Base-by-base conservation (phyloP, 805 yeast genomes). In the Saccharomycopsis oosterbeekiorum region DNA sequence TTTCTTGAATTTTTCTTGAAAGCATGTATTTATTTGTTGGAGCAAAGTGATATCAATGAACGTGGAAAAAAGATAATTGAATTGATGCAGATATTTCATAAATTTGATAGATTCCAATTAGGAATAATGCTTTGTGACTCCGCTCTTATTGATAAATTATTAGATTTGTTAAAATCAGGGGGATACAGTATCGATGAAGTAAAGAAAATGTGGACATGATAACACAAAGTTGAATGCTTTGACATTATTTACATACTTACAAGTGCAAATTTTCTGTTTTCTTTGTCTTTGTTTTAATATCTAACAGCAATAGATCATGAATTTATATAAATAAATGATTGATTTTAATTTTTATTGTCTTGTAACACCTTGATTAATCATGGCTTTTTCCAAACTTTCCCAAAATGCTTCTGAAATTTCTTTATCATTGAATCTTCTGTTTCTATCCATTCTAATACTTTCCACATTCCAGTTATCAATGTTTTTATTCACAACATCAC, bases 391-490 rank as follows among this genome's bases (percentile, higher is more conserved):
- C 57, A 93, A 73, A 43, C 81, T 81, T 56, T 84, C 86, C 99
- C 99, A 93, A 67, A 94, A 83, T 59, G 80, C 81, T 70, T 88
- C 91, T 37, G 86, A 87, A 17, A 89, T 86, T 78, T 93, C 96
- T 62, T 89, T 82, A 72, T 94, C 99, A 69, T 87, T 84, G 76
- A 92, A 93, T 65, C 98, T 78, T 70, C 84, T 88, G 55, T 81
- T 84, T 67, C 94, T 84, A 69, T 94, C 98, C 19, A 94, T 76
- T 47, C 80, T 81, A 60, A 93, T 81, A 53, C 83, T 83, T 65
- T 85, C 83, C 24, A 94, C 96, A 70, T 94, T 93, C 99, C 99
- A 94, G 62, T 86, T 88, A 65, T 81, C 80, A 43, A 92, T 81
- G 60, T 82, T 82, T 42, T 79, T 78, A 2, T 98, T 97, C 0